Conservation (phyloP, 371 early-diverging fungal genomes). For the Circinella umbellata region DNA sequence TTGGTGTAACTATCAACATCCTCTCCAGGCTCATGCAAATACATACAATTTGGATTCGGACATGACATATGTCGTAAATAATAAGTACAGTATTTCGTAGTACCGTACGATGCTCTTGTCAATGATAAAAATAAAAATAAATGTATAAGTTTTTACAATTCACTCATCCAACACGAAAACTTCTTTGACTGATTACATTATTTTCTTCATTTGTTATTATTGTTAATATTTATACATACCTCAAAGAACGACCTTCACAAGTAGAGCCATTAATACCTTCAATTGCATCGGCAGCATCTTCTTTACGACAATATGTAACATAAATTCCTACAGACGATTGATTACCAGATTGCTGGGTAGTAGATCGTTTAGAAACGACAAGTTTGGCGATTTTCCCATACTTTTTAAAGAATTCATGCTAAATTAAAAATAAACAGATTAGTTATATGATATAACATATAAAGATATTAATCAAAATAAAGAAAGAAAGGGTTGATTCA, state of each 20-base stretch:
- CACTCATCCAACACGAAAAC: not conserved
- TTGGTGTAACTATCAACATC: slow-evolving; percentile 75
- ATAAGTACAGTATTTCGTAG: slow-evolving; percentile 90
- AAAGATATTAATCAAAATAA: too few species aligned
- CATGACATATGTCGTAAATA: slow-evolving; percentile 81
- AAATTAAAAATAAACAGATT: slow-evolving; percentile 27
- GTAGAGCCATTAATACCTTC: slow-evolving; percentile 89
- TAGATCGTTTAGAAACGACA: slow-evolving; percentile 71
- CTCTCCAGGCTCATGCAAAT: slow-evolving; percentile 87
- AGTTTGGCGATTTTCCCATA: slow-evolving; percentile 93
- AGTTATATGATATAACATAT: not conserved
- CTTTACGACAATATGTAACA: slow-evolving; percentile 87
- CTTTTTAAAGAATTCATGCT: slow-evolving; percentile 93
- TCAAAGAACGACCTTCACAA: slow-evolving; percentile 83
- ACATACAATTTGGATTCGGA: slow-evolving; percentile 83
- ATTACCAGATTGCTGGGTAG: slow-evolving; percentile 43
- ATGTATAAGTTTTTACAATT: too few species aligned
- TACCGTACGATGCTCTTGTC: slow-evolving; percentile 81
- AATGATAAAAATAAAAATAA: too few species aligned
- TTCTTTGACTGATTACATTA: not conserved
- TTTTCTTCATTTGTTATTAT: slow-evolving; percentile 2
- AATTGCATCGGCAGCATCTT: slow-evolving; percentile 91
- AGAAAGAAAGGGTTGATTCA: too few species aligned
- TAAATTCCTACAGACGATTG: slow-evolving; percentile 72
- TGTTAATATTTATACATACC: slow-evolving; percentile 37